A percentile compares a stretch with the other conserved stretches of the same genome.
Evolutionary conservation across 1,139 yeast genomes (phyloP).

Genomic region (Blastobotrys apis): DNA sequence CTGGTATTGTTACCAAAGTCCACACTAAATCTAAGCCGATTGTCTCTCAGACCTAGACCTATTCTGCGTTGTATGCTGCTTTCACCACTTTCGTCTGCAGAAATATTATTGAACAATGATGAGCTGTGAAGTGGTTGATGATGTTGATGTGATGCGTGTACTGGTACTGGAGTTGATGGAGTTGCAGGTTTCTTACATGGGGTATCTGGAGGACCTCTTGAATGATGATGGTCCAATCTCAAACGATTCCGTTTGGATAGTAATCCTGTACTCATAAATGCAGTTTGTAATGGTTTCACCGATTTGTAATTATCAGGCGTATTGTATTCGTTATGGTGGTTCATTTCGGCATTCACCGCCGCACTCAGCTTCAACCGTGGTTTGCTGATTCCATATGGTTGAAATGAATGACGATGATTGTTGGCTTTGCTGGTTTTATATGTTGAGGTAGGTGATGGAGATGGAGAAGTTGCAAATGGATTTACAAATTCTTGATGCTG

Average conservation of each 20-base stretch:
- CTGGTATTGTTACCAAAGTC: slow-evolving; percentile 16
- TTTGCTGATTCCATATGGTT: slow-evolving; percentile 8
- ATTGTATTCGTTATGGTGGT: slow-evolving; percentile 33
- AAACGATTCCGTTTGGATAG: slow-evolving; percentile 60
- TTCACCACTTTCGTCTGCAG: background rate
- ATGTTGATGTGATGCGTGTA: background rate
- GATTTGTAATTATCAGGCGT: slow-evolving; percentile 54
- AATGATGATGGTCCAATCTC: slow-evolving; percentile 19
- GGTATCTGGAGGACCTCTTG: slow-evolving; percentile 60
- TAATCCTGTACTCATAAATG: slow-evolving; percentile 72
- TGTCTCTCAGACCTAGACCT: slow-evolving; percentile 25
- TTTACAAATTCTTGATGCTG: slow-evolving; percentile 7
- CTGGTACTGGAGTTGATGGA: slow-evolving; percentile 8
- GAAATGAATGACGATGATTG: slow-evolving; percentile 11
- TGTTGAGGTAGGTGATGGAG: slow-evolving; percentile 14
- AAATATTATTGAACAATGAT: slow-evolving; percentile 5
- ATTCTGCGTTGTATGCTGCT: background rate
- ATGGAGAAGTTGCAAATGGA: slow-evolving; percentile 12
- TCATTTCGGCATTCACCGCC: slow-evolving; percentile 24
- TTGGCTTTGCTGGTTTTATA: slow-evolving; percentile 13
- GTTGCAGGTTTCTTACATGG: slow-evolving; percentile 62
- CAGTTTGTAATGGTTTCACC: slow-evolving; percentile 82
- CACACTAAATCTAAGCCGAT: slow-evolving; percentile 24
- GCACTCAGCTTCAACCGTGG: slow-evolving; percentile 23
- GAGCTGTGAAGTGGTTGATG: slow-evolving; percentile 7